These are phyloP conservation scores for Vaccinium corymbosum DNA, from an alignment of 148 eudicot species.

Conservation along the genomic window DNA sequence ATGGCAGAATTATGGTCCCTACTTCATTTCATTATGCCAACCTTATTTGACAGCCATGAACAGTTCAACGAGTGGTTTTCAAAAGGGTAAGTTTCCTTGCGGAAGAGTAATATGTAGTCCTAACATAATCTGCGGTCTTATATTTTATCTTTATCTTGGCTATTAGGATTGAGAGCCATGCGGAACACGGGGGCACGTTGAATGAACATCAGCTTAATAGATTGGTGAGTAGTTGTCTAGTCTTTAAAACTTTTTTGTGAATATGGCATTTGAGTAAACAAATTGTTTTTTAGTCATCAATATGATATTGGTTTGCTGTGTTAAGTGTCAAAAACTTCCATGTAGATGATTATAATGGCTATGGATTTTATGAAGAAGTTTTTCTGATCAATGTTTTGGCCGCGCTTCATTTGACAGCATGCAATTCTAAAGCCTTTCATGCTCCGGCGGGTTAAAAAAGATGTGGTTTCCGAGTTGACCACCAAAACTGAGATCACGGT, in stretches of 20 bases:
- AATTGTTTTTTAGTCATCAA: not conserved
- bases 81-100: slow-evolving; percentile 67
- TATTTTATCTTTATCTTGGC: slow-evolving; percentile 22
- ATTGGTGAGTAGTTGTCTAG: slow-evolving; percentile 61
- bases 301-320: not conserved
- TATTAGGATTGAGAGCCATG: slow-evolving; percentile 92
- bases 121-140: not conserved
- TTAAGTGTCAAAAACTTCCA: not conserved
- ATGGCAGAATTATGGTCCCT: slow-evolving; percentile 99
- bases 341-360: not conserved
- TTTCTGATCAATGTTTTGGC: slow-evolving; percentile 13
- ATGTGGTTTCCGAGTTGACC: slow-evolving; percentile 89
- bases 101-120: not conserved
- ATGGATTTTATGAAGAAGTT: not conserved
- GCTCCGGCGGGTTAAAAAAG: slow-evolving; percentile 94
- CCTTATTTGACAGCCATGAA: slow-evolving; percentile 95
- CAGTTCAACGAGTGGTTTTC: slow-evolving; percentile 99
- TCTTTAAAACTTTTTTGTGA: not conserved
- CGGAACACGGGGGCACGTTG: slow-evolving; percentile 98
- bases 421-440: slow-evolving; percentile 96
- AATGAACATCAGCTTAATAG: slow-evolving; percentile 97
- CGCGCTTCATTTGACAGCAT: slow-evolving; percentile 54
- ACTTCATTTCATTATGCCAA: slow-evolving; percentile 97
- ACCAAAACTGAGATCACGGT: slow-evolving; percentile 83
- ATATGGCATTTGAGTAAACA: not conserved